phyloP scores from a whole-genome alignment of 1,284 basidiomycete genomes.

The Cutaneotrichosporon cavernicola region DNA sequence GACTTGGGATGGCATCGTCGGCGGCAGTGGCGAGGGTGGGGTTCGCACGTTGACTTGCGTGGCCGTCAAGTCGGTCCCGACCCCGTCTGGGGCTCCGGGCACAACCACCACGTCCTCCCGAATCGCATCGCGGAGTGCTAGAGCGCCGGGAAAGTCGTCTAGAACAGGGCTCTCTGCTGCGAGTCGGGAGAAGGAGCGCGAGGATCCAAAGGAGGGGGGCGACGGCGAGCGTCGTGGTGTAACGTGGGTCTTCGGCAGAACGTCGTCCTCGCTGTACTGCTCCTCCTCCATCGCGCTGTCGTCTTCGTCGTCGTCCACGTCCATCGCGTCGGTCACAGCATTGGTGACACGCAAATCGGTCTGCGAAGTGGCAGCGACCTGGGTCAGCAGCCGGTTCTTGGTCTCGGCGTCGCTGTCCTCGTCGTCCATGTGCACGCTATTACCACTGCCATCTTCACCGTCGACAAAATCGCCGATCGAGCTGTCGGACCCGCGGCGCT shows the following conservation, averaged over 20 bases:
- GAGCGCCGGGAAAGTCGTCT: constrained; percentile 18
- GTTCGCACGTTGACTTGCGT: constrained; percentile 12
- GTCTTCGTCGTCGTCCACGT: constrained; percentile 12
- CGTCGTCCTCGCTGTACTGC: constrained; percentile 10
- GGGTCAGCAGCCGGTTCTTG: constrained; percentile 7
- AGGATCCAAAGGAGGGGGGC: not conserved
- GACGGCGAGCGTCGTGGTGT: not conserved
- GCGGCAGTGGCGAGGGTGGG: not conserved
- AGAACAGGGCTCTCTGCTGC: constrained; percentile 8
- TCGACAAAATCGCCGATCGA: constrained; percentile 43
- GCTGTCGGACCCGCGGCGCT: constrained; percentile 32
- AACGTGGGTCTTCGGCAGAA: not conserved
- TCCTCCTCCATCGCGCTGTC: constrained; percentile 7
- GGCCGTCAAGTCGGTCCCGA: constrained; percentile 3
- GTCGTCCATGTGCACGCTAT: constrained; percentile 16
- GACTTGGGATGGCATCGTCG: not conserved
- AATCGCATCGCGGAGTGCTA: constrained; percentile 24
- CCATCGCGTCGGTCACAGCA: constrained; percentile 10
- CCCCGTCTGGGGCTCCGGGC: not conserved
- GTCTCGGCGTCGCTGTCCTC: constrained; percentile 21
- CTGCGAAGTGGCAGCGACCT: constrained; percentile 7
- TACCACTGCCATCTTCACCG: not conserved
- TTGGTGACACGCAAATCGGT: not conserved
- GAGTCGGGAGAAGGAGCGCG: constrained; percentile 13
- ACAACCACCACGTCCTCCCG: constrained; percentile 16